Base-by-base conservation (phyloP, 2,329 filamentous ascomycete species). In the Cladorrhinum sp. region DNA sequence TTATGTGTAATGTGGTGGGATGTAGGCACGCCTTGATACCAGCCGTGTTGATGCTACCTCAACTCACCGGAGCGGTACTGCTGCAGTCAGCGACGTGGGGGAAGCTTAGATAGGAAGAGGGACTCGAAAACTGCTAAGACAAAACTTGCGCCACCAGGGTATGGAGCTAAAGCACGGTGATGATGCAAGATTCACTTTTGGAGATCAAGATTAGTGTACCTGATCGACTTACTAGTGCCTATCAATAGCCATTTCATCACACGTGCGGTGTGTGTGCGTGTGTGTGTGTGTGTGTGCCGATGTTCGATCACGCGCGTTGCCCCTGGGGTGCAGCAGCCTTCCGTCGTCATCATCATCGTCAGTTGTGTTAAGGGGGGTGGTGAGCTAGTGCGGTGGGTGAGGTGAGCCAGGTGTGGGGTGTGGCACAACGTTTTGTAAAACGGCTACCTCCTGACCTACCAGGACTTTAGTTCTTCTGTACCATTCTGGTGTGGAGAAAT, bases 171-270 rank as follows among this genome's bases (percentile, higher is more conserved):
- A 46, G 53, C 53, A 55, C 3, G 4, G 8, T 36, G 33, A 16
- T 16, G 36, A 33, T 55, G 53, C 53, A 55, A 55, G 53, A 55
- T 55, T 23, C 30, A 46, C 53, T 55, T 46, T 46, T 1, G 21
- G 53, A 46, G 33, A 36, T 36, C 33, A 16, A 36, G 33, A 36
- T 36, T 16, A 16, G 33, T 36, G 33, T 36, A 16, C 8, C 33
- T 36, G 33, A 33, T 54, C 51, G 33, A 18, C 18, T 36, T 26
- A 54, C n/a, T 33, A 23, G 30, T 16, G 33, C 33, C 33, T 36
- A 36, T 9, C 33, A 36, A 36, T 36, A 12, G 12, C 33, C 12
- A 36, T 36, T 36, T 36, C 26, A 30, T 30, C 26, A 5, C 26
- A 10, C 26, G 5, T 10, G 26, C 26, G 10, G 26, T 36, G 33